phyloP scores from a whole-genome alignment of 1,284 basidiomycete genomes.

The Rhizoctonia solani region DNA sequence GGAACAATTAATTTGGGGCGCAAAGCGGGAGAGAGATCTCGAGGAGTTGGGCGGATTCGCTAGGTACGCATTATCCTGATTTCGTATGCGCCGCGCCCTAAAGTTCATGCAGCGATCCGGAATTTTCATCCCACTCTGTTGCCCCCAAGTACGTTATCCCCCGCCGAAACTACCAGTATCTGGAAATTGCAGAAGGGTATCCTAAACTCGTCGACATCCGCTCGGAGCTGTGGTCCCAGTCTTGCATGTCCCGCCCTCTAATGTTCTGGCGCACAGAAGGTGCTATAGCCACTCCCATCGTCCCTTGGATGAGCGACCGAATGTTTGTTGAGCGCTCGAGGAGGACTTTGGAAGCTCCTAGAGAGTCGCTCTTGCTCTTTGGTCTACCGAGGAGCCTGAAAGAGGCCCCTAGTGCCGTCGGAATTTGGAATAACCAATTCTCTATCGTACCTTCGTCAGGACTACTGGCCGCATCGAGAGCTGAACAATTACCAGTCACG shows the following conservation, averaged over 20 bases:
- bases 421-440: constrained; percentile 56
- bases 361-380: constrained; percentile 79
- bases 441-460: constrained; percentile 72
- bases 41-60: constrained; percentile 54
- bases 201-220: constrained; percentile 68
- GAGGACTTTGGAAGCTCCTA: constrained; percentile 60
- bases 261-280: constrained; percentile 83
- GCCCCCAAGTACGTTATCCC: constrained; percentile 45
- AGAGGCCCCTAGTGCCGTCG: constrained; percentile 64
- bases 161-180: constrained; percentile 46
- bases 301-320: constrained; percentile 74
- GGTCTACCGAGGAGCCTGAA: constrained; percentile 76
- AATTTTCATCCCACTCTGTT: constrained; percentile 56
- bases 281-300: constrained; percentile 83
- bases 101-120: constrained; percentile 54
- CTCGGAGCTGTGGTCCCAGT: constrained; percentile 64
- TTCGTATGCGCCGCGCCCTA: constrained; percentile 38
- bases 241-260: constrained; percentile 77
- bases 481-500: constrained; percentile 79
- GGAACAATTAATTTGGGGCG: constrained; percentile 54
- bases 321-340: constrained; percentile 77
- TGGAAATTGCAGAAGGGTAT: constrained; percentile 52
- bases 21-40: constrained; percentile 53
- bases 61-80: constrained; percentile 53
- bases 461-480: constrained; percentile 67